Conservation (phyloP, 2,329 filamentous ascomycete species). For the Neonectria neomacrospora region DNA sequence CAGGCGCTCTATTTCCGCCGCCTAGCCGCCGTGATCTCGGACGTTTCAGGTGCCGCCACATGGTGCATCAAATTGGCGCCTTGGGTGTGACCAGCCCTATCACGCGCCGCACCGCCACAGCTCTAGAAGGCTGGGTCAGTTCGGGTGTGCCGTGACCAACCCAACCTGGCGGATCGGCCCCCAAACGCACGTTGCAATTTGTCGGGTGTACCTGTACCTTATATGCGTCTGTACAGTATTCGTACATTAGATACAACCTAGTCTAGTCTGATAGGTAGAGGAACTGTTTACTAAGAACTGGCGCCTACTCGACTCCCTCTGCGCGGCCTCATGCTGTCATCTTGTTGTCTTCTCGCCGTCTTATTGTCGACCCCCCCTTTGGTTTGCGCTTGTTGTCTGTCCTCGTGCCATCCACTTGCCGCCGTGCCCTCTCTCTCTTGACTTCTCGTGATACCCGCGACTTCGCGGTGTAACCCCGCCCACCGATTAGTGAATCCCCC, state of each 20-base stretch:
- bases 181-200: slow-evolving; percentile 2
- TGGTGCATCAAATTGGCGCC: slow-evolving; percentile 17
- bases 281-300: not conserved
- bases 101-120: not conserved
- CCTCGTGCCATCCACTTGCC: not conserved
- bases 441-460: not conserved
- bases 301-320: not conserved
- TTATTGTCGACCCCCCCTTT: not conserved
- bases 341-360: not conserved
- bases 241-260: not conserved
- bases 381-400: not conserved
- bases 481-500: not conserved
- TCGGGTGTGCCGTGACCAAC: slow-evolving; percentile 6
- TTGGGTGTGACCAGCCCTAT: slow-evolving; percentile 17
- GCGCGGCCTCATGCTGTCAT: not conserved
- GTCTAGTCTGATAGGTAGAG: not conserved
- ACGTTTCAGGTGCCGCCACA: slow-evolving; percentile 21
- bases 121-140: not conserved
- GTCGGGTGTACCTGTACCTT: slow-evolving; percentile 2
- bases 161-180: slow-evolving; percentile 13
- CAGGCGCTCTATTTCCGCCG: not conserved
- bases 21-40: slow-evolving; percentile 6
- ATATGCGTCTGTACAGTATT: slow-evolving; percentile 2
- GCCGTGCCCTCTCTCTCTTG: not conserved
- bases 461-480: not conserved